phyloP scores from a whole-genome alignment of 768 basidiomycete genomes.

The Podaxis rugospora region DNA sequence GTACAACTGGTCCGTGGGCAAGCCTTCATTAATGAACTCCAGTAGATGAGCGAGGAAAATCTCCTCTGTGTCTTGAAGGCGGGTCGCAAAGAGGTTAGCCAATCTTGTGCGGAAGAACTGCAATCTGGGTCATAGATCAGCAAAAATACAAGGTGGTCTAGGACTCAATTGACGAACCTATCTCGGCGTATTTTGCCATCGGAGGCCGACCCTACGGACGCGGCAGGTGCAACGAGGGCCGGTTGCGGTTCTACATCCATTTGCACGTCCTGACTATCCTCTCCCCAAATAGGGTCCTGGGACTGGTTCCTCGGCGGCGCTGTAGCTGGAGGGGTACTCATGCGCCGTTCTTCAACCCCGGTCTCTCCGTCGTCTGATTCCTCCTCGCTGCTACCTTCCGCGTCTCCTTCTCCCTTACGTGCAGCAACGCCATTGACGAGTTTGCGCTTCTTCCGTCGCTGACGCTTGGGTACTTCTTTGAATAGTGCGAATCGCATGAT shows the following conservation, averaged over 20 bases:
- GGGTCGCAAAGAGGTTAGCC: conserved; percentile 63
- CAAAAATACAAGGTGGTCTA: conserved; percentile 3
- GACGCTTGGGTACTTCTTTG: conserved; percentile 90
- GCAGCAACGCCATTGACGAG: conserved; percentile 63
- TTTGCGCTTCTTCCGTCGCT: conserved; percentile 81
- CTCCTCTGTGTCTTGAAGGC: conserved; percentile 72
- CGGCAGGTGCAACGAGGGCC: conserved; percentile 26
- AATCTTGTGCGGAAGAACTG: conserved; percentile 78
- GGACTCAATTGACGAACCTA: conserved; percentile 41
- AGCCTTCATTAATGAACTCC: conserved; percentile 71
- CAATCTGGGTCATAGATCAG: conserved; percentile 40
- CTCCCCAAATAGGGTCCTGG: conserved; percentile 62
- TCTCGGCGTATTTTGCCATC: conserved; percentile 47
- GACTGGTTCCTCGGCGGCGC: conserved; percentile 26
- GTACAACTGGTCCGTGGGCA: conserved; percentile 66
- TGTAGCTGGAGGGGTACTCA: conserved; percentile 39
- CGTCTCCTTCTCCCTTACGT: conserved; percentile 39
- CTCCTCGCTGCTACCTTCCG: conserved; percentile 47
- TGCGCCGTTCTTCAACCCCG: conserved; percentile 38
- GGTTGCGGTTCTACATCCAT: conserved; percentile 48
- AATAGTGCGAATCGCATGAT: conserved; percentile 97
- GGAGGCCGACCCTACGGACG: conserved; percentile 19
- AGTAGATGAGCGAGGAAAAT: conserved; percentile 68
- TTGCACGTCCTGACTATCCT: conserved; percentile 59
- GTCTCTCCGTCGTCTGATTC: conserved; percentile 49